These are phyloP conservation scores for Colletotrichum viniferum DNA, from an alignment of 2,329 filamentous ascomycete genomes.

Conservation along the genomic window DNA sequence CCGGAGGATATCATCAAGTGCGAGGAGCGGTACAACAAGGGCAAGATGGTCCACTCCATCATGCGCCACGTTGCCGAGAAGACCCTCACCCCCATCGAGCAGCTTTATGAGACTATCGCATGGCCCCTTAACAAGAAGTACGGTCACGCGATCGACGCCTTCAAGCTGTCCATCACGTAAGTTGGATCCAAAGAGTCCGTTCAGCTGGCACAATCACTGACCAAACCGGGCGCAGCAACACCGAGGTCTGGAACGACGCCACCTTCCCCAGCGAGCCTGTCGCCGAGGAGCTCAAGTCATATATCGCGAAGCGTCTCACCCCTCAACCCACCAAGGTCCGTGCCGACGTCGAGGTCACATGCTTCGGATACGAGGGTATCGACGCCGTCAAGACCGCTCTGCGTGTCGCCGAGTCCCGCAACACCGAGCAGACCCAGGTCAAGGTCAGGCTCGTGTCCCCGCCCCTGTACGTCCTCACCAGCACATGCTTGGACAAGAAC, in stretches of 20 bases:
- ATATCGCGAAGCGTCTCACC: slow-evolving; percentile 96
- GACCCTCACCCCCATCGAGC: slow-evolving; percentile 91
- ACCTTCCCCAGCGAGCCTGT: slow-evolving; percentile 85
- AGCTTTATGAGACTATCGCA: slow-evolving; percentile 89
- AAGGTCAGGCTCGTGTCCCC: slow-evolving; percentile 99
- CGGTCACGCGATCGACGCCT: slow-evolving; percentile 94
- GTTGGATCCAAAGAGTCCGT: slow-evolving; percentile 30
- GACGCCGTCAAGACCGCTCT: slow-evolving; percentile 96
- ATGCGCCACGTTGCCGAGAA: slow-evolving; percentile 99
- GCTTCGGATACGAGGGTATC: slow-evolving; percentile 96
- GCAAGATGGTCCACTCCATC: slow-evolving; percentile 98
- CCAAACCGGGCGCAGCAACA: slow-evolving; percentile 66
- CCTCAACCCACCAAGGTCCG: slow-evolving; percentile 99
- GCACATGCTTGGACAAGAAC: slow-evolving; percentile 92
- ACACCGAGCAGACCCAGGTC: slow-evolving; percentile 91
- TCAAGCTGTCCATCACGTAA: slow-evolving; percentile 98
- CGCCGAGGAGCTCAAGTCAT: slow-evolving; percentile 87
- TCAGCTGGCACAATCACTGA: neutral
- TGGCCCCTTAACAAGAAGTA: slow-evolving; percentile 99
- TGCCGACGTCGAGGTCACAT: slow-evolving; percentile 95
- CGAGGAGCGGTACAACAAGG: slow-evolving; percentile 99
- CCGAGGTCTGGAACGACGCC: slow-evolving; percentile 94
- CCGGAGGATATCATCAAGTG: slow-evolving; percentile 98
- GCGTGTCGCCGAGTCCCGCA: slow-evolving; percentile 87
- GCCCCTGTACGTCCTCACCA: slow-evolving; percentile 94